phyloP scores from a whole-genome alignment of 805 yeast species.

The Geotrichum ghanense region DNA sequence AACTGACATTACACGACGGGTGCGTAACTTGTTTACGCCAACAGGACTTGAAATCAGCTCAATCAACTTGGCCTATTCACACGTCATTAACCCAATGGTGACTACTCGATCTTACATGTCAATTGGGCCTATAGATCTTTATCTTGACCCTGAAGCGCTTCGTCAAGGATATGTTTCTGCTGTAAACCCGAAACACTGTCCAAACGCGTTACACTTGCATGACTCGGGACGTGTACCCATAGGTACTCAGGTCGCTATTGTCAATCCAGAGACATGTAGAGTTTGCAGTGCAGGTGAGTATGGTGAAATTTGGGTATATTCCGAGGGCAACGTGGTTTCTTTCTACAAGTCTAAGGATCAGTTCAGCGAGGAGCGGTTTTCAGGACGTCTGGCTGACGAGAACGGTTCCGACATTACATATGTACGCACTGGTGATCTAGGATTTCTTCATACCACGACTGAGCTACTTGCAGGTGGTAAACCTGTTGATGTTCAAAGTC shows the following conservation, averaged over 20 bases:
- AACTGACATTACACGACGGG: conserved; percentile 38
- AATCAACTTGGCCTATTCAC: conserved; percentile 67
- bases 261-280: conserved; percentile 79
- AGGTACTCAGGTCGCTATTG: conserved; percentile 86
- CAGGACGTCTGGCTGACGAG: conserved; percentile 53
- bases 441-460: conserved; percentile 80
- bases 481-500: conserved; percentile 49
- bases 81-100: conserved; percentile 70
- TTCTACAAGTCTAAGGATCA: conserved; percentile 42
- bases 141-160: conserved; percentile 76
- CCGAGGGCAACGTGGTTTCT: conserved; percentile 66
- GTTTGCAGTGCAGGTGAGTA: conserved; percentile 81
- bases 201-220: conserved; percentile 65
- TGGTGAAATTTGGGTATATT: conserved; percentile 95
- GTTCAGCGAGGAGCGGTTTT: conserved; percentile 43
- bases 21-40: conserved; percentile 50
- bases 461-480: conserved; percentile 37
- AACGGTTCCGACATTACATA: conserved; percentile 51
- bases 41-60: conserved; percentile 58
- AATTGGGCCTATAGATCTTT: conserved; percentile 77
- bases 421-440: conserved; percentile 87
- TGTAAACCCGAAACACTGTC: conserved; percentile 60
- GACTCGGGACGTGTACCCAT: conserved; percentile 96
- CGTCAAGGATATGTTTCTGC: conserved; percentile 81
- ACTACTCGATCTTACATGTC: conserved; percentile 80